Evolutionary conservation across 352 stramenopile species (phyloP), one percentile per base, ranked within the genome.

Genomic region (Phytopythium helicoides): DNA sequence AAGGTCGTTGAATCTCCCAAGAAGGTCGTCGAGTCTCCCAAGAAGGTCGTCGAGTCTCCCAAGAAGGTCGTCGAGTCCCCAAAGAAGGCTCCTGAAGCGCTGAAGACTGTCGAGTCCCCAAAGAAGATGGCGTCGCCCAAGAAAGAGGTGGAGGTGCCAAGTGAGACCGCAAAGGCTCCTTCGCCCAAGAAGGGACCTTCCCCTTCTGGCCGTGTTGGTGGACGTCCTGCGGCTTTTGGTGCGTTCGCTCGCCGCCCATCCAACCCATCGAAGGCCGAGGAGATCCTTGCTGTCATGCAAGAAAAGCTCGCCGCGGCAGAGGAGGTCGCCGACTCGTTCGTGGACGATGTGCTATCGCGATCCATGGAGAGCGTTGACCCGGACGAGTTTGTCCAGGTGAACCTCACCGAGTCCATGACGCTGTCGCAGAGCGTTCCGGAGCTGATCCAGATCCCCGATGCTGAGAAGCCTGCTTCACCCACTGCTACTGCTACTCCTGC

Each of bases 351-450:
- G 8, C 54, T 89, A 33, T 58, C 69, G 21, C 61, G 76, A 39
- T 81, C 76, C 14, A 54, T 85, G 42, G 65, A 65, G 45, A 86
- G 25, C 52, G 52, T 71, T 39, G 73, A 85, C 34, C 75, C 76
- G 36, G 79, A 89, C 11, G 76, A 86, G 45, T 89, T 84, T 47
- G 76, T 89, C 18, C 66, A 86, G 23, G 76, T 89, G 40, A 76
- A 89, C 6, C 58, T 89, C 40, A 86, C 79, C 7, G 64, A 66
- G 40, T 64, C 54, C 28, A 70, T 64, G 69, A 79, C 52, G 5
- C 55, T 75, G 28, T 68, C 47, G 34, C 52, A 63, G 45, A 66
- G 48, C 21, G 66, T 60, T 7, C 52, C 53, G 16, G 55, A 72
- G 56, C 38, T 65, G 46, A 44, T 72, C 22, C 70, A 67, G 19